Conservation (phyloP, 768 basidiomycete species). For the Auriculariales sp. region DNA sequence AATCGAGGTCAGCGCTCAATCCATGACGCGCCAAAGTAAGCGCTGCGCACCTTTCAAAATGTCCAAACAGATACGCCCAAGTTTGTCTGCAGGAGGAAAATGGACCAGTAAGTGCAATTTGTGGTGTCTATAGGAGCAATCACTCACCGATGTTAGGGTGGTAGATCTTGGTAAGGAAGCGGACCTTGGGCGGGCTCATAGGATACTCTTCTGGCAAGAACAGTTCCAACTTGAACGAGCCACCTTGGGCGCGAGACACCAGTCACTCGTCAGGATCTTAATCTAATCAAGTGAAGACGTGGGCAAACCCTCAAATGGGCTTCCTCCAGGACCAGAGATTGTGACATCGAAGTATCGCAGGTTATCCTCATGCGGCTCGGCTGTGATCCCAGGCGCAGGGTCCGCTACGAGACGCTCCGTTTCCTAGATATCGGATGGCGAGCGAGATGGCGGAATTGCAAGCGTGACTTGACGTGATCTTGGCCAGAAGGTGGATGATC, state of each 20-base stretch:
- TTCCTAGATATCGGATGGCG: too few relatives aligned
- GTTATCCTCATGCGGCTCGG: slow-evolving; percentile 91
- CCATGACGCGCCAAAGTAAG: neutral
- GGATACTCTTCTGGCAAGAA: slow-evolving; percentile 99
- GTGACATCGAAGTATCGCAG: slow-evolving; percentile 97
- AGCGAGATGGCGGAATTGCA: too few relatives aligned
- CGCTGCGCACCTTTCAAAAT: slow-evolving; percentile 73
- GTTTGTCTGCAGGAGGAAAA: slow-evolving; percentile 53
- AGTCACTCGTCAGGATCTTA: too few relatives aligned
- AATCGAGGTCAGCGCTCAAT: slow-evolving; percentile 1
- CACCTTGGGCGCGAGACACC: slow-evolving; percentile 36
- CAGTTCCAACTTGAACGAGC: slow-evolving; percentile 88
- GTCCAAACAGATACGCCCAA: slow-evolving; percentile 95
- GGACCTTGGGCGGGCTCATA: slow-evolving; percentile 97
- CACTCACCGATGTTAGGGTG: slow-evolving; percentile 94
- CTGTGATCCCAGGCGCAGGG: slow-evolving; percentile 95
- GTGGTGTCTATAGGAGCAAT: neutral
- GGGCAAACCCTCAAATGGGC: slow-evolving; percentile 72
- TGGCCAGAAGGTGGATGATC: too few relatives aligned
- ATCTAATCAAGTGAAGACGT: too few relatives aligned
- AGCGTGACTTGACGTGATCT: too few relatives aligned
- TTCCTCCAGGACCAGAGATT: slow-evolving; percentile 86
- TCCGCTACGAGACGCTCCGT: slow-evolving; percentile 93
- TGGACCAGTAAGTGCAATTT: neutral
- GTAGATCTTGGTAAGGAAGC: slow-evolving; percentile 96